Percentiles rank a stretch among this genome's conserved stretches.
These are phyloP conservation scores for Vitis labrusca DNA, from an alignment of 164 flowering plant genomes.

Conservation along the genomic window DNA sequence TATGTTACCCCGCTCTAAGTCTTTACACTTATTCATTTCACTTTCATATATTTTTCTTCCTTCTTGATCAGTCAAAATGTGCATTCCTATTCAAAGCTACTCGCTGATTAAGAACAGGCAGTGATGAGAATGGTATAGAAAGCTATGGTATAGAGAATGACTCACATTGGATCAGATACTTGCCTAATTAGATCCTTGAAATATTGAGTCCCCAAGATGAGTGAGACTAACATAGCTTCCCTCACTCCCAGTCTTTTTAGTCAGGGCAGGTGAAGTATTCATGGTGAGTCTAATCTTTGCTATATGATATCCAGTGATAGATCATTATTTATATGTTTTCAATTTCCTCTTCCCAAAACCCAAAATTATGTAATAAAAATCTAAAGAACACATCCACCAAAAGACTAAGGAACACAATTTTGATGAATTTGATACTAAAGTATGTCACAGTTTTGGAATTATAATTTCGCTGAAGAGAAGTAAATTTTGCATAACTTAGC, in stretches of 20 bases:
- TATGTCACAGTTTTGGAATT: too few species aligned
- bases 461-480: background rate
- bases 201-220: constrained; percentile 9
- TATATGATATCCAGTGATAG: background rate
- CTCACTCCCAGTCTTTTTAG: too few species aligned
- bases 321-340: background rate
- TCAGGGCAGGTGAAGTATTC: constrained; percentile 39
- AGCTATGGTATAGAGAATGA: constrained; percentile 23
- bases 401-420: background rate
- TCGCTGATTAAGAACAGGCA: constrained; percentile 13
- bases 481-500: constrained; percentile 8
- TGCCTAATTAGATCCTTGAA: constrained; percentile 21
- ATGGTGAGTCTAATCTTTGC: constrained; percentile 15
- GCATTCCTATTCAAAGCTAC: constrained; percentile 11
- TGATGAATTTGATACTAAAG: too few species aligned
- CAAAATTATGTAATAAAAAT: too few species aligned
- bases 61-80: constrained; percentile 12
- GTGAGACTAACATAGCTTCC: constrained; percentile 5
- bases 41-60: background rate
- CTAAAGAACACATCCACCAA: too few species aligned
- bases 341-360: too few species aligned
- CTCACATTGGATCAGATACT: constrained; percentile 7
- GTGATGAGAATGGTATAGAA: constrained; percentile 27
- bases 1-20: background rate
- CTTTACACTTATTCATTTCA: background rate